Evolutionary conservation across 495 filamentous ascomycete genomes (phyloP).

Genomic region (Podospora pseudoanserina): DNA sequence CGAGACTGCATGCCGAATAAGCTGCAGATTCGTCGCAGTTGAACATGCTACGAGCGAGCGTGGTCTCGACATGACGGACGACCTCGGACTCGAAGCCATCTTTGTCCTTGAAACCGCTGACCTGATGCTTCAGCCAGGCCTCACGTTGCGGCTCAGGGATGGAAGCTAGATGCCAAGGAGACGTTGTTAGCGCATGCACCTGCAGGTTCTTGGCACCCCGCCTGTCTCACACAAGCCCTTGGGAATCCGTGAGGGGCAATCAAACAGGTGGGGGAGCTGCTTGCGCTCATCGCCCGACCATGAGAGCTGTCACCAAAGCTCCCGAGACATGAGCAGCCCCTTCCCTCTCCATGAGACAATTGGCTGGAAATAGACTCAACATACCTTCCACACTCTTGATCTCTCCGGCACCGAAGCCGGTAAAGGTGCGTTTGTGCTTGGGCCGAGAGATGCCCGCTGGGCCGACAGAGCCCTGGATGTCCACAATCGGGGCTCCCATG

Average conservation of each 20-base stretch:
- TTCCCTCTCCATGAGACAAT: not conserved
- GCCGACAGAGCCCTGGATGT: conserved; percentile 75
- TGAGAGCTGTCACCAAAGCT: not conserved
- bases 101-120: conserved; percentile 67
- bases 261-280: conserved; percentile 14
- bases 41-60: conserved; percentile 90
- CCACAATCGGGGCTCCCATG: conserved; percentile 73
- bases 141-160: conserved; percentile 88
- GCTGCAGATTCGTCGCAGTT: conserved; percentile 96
- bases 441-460: conserved; percentile 69
- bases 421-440: conserved; percentile 92
- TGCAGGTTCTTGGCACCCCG: conserved; percentile 12
- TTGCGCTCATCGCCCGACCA: conserved; percentile 5
- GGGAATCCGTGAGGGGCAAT: not conserved
- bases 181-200: conserved; percentile 18
- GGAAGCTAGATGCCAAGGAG: conserved; percentile 38
- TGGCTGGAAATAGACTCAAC: conserved; percentile 4
- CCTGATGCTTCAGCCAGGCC: conserved; percentile 79
- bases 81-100: conserved; percentile 68
- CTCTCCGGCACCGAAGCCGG: conserved; percentile 82
- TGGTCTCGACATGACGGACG: conserved; percentile 93
- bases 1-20: conserved; percentile 84
- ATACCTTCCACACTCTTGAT: conserved; percentile 88
- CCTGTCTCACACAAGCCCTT: not conserved
- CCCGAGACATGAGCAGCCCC: not conserved